phyloP scores from a whole-genome alignment of 2,329 filamentous ascomycete species.

The Botrytis byssoidea region DNA sequence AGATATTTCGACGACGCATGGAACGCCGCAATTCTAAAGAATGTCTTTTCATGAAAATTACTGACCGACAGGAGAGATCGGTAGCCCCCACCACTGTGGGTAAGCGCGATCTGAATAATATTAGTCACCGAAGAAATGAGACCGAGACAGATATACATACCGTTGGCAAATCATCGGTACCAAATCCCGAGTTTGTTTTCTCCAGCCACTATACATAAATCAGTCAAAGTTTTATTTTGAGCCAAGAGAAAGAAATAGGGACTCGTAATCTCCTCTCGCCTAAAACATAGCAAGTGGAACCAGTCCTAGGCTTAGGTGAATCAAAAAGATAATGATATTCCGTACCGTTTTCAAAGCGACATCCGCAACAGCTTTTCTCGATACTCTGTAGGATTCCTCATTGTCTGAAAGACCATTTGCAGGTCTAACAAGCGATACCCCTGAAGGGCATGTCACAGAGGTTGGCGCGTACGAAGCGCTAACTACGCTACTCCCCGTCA shows the following conservation, averaged over 20 bases:
- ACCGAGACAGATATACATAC: constrained; percentile 21
- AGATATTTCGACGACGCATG: not conserved
- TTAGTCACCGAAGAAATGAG: constrained; percentile 2
- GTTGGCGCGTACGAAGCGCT: constrained; percentile 40
- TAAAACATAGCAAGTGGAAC: not conserved
- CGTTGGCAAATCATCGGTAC: constrained; percentile 41
- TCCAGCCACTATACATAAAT: constrained; percentile 17
- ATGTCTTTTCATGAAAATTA: not conserved
- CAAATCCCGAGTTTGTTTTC: constrained; percentile 40
- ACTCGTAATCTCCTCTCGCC: not conserved
- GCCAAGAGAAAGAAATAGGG: not conserved
- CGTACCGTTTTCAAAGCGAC: constrained; percentile 37
- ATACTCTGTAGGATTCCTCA: constrained; percentile 43
- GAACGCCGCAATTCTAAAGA: too few relatives aligned
- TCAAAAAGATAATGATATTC: not conserved
- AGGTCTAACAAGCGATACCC: constrained; percentile 40
- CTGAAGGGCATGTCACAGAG: constrained; percentile 41
- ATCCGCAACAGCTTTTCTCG: constrained; percentile 43
- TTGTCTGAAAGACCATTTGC: constrained; percentile 41
- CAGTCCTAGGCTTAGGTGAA: not conserved
- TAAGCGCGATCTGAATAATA: constrained; percentile 40
- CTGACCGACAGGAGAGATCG: constrained; percentile 34
- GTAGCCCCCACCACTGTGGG: constrained; percentile 39
- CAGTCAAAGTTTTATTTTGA: not conserved
- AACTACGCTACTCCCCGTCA: constrained; percentile 8